phyloP scores from a whole-genome alignment of 2,329 filamentous ascomycete genomes.

The Calonectria leucothoes region DNA sequence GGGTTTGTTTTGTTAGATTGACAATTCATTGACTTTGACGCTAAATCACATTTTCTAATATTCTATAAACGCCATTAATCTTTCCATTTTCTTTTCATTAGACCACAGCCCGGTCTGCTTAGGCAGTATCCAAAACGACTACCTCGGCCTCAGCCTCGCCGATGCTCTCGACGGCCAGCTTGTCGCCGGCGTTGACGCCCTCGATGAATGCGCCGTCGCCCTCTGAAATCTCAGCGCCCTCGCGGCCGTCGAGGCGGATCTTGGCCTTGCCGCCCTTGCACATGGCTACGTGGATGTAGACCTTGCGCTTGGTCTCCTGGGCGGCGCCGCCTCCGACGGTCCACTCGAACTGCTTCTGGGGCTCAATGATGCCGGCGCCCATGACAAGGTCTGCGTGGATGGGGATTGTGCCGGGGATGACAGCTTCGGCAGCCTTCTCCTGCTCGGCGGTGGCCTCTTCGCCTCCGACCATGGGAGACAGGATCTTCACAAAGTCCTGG shows the following conservation, averaged over 20 bases:
- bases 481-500: constrained; percentile 77
- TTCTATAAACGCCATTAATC: not conserved
- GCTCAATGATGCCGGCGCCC: constrained; percentile 79
- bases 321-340: constrained; percentile 71
- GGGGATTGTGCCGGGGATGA: constrained; percentile 76
- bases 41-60: constrained; percentile 23
- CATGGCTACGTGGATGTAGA: constrained; percentile 87
- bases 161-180: constrained; percentile 73
- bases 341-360: constrained; percentile 76
- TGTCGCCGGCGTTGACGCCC: constrained; percentile 71
- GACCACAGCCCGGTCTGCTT: constrained; percentile 29
- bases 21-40: not conserved
- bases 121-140: constrained; percentile 74
- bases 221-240: constrained; percentile 74
- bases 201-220: constrained; percentile 86
- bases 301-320: constrained; percentile 70
- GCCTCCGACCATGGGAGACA: constrained; percentile 79
- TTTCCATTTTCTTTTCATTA: not conserved
- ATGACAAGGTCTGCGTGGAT: constrained; percentile 88
- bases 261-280: constrained; percentile 79
- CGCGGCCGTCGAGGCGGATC: constrained; percentile 74
- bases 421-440: constrained; percentile 73
- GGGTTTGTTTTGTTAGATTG: not conserved
- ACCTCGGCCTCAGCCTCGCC: constrained; percentile 77
- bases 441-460: constrained; percentile 69